These are phyloP conservation scores for Vitis rupestris DNA, from an alignment of 164 flowering plant species.

Conservation along the genomic window DNA sequence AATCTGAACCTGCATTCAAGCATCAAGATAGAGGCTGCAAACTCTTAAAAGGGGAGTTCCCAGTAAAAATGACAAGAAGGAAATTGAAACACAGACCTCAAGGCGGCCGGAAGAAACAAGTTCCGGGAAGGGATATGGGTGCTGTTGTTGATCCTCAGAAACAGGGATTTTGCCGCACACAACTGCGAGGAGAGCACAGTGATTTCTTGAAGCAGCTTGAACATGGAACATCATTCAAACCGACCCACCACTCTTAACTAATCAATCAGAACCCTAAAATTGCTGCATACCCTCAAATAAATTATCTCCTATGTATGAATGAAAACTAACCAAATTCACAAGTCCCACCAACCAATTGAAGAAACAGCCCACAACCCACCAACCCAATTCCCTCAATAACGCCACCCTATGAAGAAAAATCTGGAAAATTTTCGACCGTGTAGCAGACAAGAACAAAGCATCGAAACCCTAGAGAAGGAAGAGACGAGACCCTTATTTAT, in stretches of 20 bases:
- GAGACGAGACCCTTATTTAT: too few species aligned
- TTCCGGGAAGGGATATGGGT: conserved; percentile 14
- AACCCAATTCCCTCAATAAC: too few species aligned
- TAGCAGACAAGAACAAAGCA: too few species aligned
- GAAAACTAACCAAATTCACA: too few species aligned
- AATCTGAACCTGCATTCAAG: conserved; percentile 17
- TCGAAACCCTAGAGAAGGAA: too few species aligned
- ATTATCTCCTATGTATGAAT: too few species aligned
- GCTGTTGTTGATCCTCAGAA: not conserved
- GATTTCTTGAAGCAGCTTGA: conserved; percentile 13
- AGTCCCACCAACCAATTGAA: too few species aligned
- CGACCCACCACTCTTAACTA: not conserved
- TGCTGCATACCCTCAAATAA: too few species aligned
- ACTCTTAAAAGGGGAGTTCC: not conserved
- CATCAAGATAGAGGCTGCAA: not conserved
- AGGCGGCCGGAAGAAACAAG: conserved; percentile 18
- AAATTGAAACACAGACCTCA: conserved; percentile 6
- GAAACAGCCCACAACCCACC: too few species aligned
- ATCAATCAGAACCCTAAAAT: too few species aligned
- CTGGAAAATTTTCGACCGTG: too few species aligned
- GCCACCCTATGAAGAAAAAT: too few species aligned
- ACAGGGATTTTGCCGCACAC: conserved; percentile 4
- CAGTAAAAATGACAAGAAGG: not conserved
- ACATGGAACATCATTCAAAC: conserved; percentile 5
- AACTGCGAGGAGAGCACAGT: conserved; percentile 16